Evolutionary conservation across 371 early-diverging fungal genomes (phyloP).

Genomic region (Mucor circinelloides): DNA sequence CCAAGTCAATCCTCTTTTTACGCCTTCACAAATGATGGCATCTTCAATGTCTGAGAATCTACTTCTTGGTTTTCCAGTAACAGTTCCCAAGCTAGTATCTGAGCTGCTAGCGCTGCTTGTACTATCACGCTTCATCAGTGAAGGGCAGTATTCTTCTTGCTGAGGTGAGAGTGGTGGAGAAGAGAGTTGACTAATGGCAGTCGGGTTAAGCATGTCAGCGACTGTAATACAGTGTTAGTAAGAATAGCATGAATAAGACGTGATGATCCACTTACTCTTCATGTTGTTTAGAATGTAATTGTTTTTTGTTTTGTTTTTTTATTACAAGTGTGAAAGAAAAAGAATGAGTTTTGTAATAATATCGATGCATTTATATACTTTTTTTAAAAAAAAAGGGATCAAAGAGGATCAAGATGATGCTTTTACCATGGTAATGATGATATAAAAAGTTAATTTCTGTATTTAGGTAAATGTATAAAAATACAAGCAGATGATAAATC

Average conservation of each 20-base stretch:
- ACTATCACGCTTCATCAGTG: slow-evolving; percentile 4
- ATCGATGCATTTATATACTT: not conserved
- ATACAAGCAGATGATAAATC: slow-evolving; percentile 7
- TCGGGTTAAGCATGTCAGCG: slow-evolving; percentile 50
- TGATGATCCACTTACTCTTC: slow-evolving; percentile 33
- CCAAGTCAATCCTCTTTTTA: slow-evolving; percentile 52
- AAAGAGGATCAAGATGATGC: not conserved
- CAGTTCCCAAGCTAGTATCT: slow-evolving; percentile 3
- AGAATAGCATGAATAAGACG: not conserved
- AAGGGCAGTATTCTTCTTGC: slow-evolving; percentile 5
- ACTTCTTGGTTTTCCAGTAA: slow-evolving; percentile 48
- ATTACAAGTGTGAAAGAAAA: not conserved
- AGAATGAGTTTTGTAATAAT: not conserved
- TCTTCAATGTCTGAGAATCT: slow-evolving; percentile 52
- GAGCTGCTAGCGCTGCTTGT: slow-evolving; percentile 1
- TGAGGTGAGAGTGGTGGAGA: slow-evolving; percentile 47
- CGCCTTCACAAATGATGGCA: slow-evolving; percentile 52
- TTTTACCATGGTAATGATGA: not conserved
- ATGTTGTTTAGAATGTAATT: slow-evolving; percentile 10
- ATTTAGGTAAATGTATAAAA: slow-evolving; percentile 9
- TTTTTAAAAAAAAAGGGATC: not conserved
- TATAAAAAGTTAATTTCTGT: slow-evolving; percentile 5
- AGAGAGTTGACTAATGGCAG: slow-evolving; percentile 26
- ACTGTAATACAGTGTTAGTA: slow-evolving; percentile 18
- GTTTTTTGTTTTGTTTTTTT: not conserved